Percentiles rank a stretch among this genome's conserved stretches.
Conservation (phyloP, 306 rosid species). For the Prunus kanzakura region DNA sequence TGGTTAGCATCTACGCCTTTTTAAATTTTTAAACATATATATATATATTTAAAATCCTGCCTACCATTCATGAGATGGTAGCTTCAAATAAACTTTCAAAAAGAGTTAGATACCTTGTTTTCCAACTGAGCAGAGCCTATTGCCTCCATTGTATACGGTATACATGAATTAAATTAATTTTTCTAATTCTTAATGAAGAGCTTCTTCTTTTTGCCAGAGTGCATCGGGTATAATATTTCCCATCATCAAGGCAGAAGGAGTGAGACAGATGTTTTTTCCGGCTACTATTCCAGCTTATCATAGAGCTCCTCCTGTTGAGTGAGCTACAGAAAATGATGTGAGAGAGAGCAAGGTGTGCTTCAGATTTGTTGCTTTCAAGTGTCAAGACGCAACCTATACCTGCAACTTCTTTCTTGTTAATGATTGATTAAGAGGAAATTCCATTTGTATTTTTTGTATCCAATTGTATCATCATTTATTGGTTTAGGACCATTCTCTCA, state of each 20-base stretch:
- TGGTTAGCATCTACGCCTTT: neutral
- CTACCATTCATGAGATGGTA: no score
- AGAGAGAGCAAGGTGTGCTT: neutral
- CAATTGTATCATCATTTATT: neutral
- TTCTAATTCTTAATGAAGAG: neutral
- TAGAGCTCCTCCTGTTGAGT: constrained; percentile 22
- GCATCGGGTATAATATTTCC: constrained; percentile 52
- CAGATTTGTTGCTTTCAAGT: neutral
- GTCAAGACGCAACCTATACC: neutral
- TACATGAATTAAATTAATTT: neutral
- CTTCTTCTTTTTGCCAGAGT: constrained; percentile 29
- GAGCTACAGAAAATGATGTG: neutral
- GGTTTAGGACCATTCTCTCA: neutral
- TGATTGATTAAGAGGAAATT: neutral
- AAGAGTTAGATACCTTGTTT: neutral
- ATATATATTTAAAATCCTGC: no score
- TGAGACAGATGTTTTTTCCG: constrained; percentile 44
- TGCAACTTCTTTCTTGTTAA: neutral
- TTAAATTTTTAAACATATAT: no score
- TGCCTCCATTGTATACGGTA: neutral
- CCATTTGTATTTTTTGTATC: neutral
- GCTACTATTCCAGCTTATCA: constrained; percentile 33
- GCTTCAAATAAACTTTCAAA: neutral
- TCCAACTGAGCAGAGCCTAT: neutral
- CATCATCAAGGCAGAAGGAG: constrained; percentile 56